Conservation (phyloP, 495 filamentous ascomycete genomes). For the Aspergillus ellipticus region DNA sequence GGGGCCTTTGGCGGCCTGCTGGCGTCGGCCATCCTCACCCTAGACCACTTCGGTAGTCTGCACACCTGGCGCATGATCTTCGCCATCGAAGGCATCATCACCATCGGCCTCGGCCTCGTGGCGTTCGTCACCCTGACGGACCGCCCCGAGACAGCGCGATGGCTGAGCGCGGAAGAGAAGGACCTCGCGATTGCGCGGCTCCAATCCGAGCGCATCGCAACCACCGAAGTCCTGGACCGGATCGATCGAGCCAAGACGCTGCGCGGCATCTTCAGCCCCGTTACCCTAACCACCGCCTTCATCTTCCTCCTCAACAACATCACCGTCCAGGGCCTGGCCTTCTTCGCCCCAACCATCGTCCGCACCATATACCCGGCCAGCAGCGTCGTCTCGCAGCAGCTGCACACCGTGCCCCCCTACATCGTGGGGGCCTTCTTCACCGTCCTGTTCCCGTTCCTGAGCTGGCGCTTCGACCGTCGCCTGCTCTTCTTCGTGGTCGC, state of each 20-base stretch:
- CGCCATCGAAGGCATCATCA: constrained; percentile 71
- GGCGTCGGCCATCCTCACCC: constrained; percentile 53
- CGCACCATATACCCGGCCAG: constrained; percentile 55
- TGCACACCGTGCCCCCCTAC: constrained; percentile 70
- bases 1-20: constrained; percentile 69
- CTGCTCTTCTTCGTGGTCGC: constrained; percentile 41
- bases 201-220: constrained; percentile 61
- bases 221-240: constrained; percentile 57
- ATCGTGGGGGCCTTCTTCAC: constrained; percentile 66
- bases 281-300: constrained; percentile 43
- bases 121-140: constrained; percentile 64
- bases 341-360: constrained; percentile 72
- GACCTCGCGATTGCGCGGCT: constrained; percentile 57
- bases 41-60: constrained; percentile 41
- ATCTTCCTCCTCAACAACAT: constrained; percentile 55
- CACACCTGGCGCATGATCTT: constrained; percentile 70
- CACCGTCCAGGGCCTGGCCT: constrained; percentile 56
- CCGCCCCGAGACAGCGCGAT: constrained; percentile 59
- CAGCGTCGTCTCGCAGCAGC: constrained; percentile 55
- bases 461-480: constrained; percentile 55
- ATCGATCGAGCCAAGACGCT: constrained; percentile 42
- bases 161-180: constrained; percentile 63
- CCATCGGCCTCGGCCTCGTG: constrained; percentile 53
- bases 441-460: constrained; percentile 56
- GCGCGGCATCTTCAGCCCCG: constrained; percentile 47